phyloP scores from a whole-genome alignment of 176 grass and related monocot species.

The Coix lacrymajobi region DNA sequence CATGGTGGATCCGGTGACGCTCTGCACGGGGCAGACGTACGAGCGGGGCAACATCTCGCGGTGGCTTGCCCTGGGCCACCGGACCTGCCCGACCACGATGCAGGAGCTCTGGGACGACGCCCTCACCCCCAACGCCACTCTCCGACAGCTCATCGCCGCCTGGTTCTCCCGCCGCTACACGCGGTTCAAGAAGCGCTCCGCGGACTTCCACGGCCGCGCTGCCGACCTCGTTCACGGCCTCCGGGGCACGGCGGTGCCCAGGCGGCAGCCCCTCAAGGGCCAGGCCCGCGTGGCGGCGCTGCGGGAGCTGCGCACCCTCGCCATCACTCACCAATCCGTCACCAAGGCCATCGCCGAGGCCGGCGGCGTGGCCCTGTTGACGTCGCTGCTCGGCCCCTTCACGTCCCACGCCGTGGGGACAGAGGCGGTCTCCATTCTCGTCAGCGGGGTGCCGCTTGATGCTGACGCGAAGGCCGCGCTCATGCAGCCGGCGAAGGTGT shows the following conservation, averaged over 20 bases:
- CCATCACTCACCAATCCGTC: constrained; percentile 54
- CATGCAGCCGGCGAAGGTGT: constrained; percentile 88
- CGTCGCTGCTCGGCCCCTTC: constrained; percentile 81
- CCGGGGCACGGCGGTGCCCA: constrained; percentile 48
- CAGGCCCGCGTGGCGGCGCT: constrained; percentile 74
- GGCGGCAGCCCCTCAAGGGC: constrained; percentile 59
- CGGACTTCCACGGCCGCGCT: constrained; percentile 90
- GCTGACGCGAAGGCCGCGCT: constrained; percentile 55
- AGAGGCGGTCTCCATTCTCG: constrained; percentile 79
- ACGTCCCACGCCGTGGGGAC: constrained; percentile 84
- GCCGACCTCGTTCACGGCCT: constrained; percentile 61
- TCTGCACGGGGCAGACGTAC: constrained; percentile 98
- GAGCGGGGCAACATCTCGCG: constrained; percentile 81
- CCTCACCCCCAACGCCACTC: constrained; percentile 86
- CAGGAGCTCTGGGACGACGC: constrained; percentile 94
- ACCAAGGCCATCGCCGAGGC: constrained; percentile 61
- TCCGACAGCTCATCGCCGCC: constrained; percentile 79
- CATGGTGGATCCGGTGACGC: constrained; percentile 98
- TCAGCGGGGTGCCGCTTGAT: constrained; percentile 59
- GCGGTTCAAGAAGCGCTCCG: constrained; percentile 84
- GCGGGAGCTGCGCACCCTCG: constrained; percentile 57
- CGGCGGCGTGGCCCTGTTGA: constrained; percentile 48
- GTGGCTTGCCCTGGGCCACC: constrained; percentile 83
- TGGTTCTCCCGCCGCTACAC: constrained; percentile 92
- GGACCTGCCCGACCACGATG: constrained; percentile 97